A percentile compares a stretch with the other conserved stretches of the same genome.
Evolutionary conservation across 345 rosid species (phyloP).

Genomic region (Streptanthus diversifolius): DNA sequence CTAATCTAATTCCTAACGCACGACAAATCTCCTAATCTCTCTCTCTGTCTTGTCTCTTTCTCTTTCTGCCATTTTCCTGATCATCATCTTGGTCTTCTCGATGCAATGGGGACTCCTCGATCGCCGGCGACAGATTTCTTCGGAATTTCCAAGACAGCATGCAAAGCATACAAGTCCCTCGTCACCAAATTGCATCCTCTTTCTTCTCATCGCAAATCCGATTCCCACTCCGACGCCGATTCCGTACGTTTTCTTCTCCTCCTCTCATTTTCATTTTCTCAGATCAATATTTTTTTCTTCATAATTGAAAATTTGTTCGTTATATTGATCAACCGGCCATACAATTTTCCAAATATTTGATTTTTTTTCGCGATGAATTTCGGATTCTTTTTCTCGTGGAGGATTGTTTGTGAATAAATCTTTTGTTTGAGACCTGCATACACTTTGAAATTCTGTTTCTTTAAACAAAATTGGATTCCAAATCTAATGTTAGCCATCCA

Average conservation of each 20-base stretch:
- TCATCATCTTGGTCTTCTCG: conserved; percentile 9
- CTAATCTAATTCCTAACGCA: conserved; percentile 20
- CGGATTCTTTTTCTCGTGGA: not conserved
- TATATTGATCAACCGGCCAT: not conserved
- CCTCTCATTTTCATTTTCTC: not conserved
- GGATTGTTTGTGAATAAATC: not conserved
- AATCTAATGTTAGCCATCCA: not conserved
- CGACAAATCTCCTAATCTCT: conserved; percentile 9
- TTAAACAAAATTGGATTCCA: not conserved
- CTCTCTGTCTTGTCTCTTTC: not conserved
- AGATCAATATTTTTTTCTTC: not conserved
- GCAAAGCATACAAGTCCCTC: conserved; percentile 62
- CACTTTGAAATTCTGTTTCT: not conserved
- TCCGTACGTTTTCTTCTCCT: conserved; percentile 13
- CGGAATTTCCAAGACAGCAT: conserved; percentile 39
- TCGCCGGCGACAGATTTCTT: conserved; percentile 42
- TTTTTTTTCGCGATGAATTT: not conserved
- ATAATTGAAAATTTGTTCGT: not conserved
- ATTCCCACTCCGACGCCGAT: conserved; percentile 34
- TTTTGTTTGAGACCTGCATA: not conserved
- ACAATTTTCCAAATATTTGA: not conserved
- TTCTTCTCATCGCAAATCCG: conserved; percentile 39
- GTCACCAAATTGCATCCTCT: conserved; percentile 45
- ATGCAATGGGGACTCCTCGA: conserved; percentile 43
- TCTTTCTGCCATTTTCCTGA: not conserved